These are phyloP conservation scores for Coemansia sp. DNA, from an alignment of 192 early-diverging fungal species.

Conservation along the genomic window DNA sequence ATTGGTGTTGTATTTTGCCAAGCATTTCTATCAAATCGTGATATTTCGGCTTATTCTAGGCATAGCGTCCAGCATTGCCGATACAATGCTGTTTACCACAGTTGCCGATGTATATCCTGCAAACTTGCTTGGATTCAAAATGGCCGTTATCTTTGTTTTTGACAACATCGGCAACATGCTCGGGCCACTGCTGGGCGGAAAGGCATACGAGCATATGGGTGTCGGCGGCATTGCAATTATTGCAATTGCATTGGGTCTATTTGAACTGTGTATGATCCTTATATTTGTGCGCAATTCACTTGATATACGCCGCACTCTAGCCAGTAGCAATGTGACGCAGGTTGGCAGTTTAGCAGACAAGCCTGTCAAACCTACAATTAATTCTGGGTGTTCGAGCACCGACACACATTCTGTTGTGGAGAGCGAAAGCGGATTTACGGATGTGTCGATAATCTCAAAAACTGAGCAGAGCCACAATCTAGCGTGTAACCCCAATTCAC, in stretches of 20 bases:
- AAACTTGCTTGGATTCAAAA: constrained; percentile 43
- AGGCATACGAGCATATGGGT: constrained; percentile 46
- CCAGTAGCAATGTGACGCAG: neutral
- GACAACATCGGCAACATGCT: constrained; percentile 54
- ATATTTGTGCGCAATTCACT: constrained; percentile 50
- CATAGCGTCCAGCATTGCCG: constrained; percentile 42
- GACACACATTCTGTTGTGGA: neutral
- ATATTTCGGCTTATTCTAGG: constrained; percentile 42
- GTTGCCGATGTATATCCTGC: constrained; percentile 53
- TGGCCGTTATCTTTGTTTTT: constrained; percentile 48
- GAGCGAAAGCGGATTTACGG: neutral
- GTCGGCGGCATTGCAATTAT: constrained; percentile 44
- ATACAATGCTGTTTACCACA: constrained; percentile 50
- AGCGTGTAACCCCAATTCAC: too few relatives aligned
- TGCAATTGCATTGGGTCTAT: constrained; percentile 30
- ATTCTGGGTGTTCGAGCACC: neutral
- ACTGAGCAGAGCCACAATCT: neutral
- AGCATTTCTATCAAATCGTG: constrained; percentile 38
- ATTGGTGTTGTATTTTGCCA: constrained; percentile 28
- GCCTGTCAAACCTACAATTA: constrained; percentile 8
- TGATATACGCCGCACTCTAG: constrained; percentile 22
- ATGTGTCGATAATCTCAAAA: neutral
- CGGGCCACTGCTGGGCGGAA: constrained; percentile 44
- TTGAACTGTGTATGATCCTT: constrained; percentile 27
- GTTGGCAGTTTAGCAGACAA: neutral